phyloP scores from a whole-genome alignment of 2,329 filamentous ascomycete species.

The Diaporthe sp. region DNA sequence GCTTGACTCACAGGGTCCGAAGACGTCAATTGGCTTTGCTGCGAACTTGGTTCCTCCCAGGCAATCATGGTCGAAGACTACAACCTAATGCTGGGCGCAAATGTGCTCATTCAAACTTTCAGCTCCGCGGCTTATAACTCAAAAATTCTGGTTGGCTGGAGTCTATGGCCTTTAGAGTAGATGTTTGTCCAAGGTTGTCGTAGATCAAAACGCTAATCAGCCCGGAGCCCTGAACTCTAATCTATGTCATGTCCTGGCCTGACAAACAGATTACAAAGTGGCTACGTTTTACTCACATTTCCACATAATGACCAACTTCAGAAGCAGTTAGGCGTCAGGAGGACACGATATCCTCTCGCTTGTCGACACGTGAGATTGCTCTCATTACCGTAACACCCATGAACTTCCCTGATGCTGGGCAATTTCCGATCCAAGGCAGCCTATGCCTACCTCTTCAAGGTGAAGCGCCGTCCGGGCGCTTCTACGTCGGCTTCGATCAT shows the following conservation, averaged over 20 bases:
- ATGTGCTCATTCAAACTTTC: neutral
- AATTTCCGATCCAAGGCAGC: neutral
- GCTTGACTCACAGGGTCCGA: neutral
- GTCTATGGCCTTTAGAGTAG: slow-evolving; percentile 20
- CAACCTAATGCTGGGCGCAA: neutral
- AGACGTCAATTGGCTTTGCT: neutral
- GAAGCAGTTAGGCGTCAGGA: neutral
- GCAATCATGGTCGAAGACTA: neutral
- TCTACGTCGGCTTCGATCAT: neutral
- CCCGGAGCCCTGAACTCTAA: neutral
- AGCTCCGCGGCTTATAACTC: slow-evolving; percentile 14
- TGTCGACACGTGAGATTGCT: neutral
- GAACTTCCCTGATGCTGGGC: neutral
- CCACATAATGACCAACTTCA: neutral
- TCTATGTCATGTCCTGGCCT: neutral
- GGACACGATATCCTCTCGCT: neutral
- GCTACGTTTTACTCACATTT: neutral
- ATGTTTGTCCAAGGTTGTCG: slow-evolving; percentile 4
- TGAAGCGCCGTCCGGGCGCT: neutral
- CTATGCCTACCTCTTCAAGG: neutral
- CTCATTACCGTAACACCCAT: neutral
- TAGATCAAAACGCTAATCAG: slow-evolving; percentile 10
- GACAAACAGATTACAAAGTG: slow-evolving; percentile 9
- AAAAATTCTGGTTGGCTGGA: slow-evolving; percentile 19
- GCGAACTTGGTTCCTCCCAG: neutral